phyloP scores from a whole-genome alignment of 257 asterid species.

The Ilex aquifolium region DNA sequence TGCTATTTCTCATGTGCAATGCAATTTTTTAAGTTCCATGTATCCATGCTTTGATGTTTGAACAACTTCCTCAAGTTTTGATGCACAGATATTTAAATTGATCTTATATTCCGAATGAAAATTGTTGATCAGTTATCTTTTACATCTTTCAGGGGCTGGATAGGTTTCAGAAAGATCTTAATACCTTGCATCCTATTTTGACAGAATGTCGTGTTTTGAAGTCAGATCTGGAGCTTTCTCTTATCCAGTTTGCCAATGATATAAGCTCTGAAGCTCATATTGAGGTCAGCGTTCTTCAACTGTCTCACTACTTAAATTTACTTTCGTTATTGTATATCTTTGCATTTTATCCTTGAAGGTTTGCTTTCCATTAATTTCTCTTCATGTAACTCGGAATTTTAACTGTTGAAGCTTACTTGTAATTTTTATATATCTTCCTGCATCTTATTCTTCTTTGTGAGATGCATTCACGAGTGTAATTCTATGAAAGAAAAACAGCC shows the following conservation, averaged over 20 bases:
- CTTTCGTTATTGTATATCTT: slow-evolving; percentile 1
- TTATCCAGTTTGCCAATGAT: slow-evolving; percentile 93
- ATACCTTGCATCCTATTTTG: slow-evolving; percentile 76
- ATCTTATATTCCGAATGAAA: background rate
- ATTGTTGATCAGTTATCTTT: slow-evolving; percentile 1
- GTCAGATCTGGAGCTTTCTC: slow-evolving; percentile 66
- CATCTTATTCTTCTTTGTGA: too few species aligned
- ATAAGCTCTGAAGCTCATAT: slow-evolving; percentile 99
- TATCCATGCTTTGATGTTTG: too few species aligned
- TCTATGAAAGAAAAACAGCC: too few species aligned
- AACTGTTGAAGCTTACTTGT: too few species aligned
- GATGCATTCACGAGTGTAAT: too few species aligned
- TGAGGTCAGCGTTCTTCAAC: slow-evolving; percentile 50
- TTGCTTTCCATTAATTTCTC: background rate
- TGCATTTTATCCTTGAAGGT: slow-evolving; percentile 8
- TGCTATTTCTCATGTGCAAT: too few species aligned
- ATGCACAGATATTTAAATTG: slow-evolving; percentile 9
- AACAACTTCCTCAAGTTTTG: background rate
- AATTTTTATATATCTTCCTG: too few species aligned
- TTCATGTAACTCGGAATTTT: too few species aligned
- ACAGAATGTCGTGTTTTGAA: slow-evolving; percentile 93
- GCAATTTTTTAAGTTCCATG: too few species aligned
- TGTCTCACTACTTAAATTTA: slow-evolving; percentile 1
- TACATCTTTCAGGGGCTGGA: slow-evolving; percentile 64
- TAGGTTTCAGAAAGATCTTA: slow-evolving; percentile 58